These are phyloP conservation scores for Saksenaea oblongispora DNA, from an alignment of 371 early-diverging fungal genomes.

Conservation along the genomic window DNA sequence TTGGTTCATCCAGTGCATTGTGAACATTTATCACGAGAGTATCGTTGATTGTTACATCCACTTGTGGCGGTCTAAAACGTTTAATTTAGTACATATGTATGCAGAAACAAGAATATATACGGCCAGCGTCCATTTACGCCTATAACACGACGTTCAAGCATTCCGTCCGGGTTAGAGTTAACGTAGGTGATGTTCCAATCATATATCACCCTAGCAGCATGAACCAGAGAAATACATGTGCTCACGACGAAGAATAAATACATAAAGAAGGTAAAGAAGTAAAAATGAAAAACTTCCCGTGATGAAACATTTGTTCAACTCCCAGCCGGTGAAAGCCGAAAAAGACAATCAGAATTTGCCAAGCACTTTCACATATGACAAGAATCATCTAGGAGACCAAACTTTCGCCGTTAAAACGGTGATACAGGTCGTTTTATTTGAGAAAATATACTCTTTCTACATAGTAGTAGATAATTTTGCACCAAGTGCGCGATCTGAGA, in stretches of 20 bases:
- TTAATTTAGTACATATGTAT: background rate
- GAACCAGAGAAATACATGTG: conserved; percentile 10
- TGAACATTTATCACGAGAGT: conserved; percentile 62
- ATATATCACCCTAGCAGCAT: conserved; percentile 60
- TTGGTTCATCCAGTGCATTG: conserved; percentile 63
- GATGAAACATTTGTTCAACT: background rate
- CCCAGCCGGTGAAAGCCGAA: background rate
- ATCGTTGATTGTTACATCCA: conserved; percentile 52
- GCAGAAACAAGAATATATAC: conserved; percentile 36
- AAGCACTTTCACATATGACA: background rate
- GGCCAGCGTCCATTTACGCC: conserved; percentile 78
- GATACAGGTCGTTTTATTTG: no score
- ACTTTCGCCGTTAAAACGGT: no score
- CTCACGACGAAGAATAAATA: conserved; percentile 28
- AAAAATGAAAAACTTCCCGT: conserved; percentile 7
- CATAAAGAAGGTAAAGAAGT: background rate
- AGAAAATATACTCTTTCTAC: no score
- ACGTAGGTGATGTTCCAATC: conserved; percentile 75
- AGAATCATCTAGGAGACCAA: background rate
- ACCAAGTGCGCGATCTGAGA: no score
- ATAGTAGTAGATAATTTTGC: no score
- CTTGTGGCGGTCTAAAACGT: conserved; percentile 38
- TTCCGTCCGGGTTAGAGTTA: conserved; percentile 67
- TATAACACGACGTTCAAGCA: conserved; percentile 63
- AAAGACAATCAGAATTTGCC: background rate